Evolutionary conservation across 257 asterid genomes (phyloP).

Genomic region (Cinchona pubescens): DNA sequence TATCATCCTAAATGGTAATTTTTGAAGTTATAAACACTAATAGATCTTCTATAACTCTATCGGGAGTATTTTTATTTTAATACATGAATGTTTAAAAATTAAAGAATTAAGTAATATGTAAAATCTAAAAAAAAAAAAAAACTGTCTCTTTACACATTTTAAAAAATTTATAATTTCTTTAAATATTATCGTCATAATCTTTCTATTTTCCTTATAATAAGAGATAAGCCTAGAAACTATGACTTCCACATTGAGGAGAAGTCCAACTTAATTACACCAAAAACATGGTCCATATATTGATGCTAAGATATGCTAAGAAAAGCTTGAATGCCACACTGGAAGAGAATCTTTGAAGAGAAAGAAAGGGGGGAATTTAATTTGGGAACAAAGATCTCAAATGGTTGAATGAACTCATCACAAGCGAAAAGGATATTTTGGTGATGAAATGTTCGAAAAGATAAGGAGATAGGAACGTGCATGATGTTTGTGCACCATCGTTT

Average conservation of each 20-base stretch:
- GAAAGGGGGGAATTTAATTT: conserved; percentile 17
- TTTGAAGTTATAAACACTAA: no score
- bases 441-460: conserved; percentile 66
- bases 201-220: no score
- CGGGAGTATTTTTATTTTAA: no score
- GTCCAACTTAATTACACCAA: conserved; percentile 2
- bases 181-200: no score
- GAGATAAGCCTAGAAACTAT: not conserved
- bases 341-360: conserved; percentile 34
- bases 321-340: conserved; percentile 27
- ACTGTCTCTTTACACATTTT: no score
- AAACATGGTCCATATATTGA: conserved; percentile 17
- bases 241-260: conserved; percentile 10
- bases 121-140: no score
- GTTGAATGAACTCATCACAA: conserved; percentile 30
- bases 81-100: no score
- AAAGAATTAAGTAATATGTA: no score
- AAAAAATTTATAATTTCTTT: no score
- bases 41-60: no score
- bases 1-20: no score
- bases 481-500: conserved; percentile 23
- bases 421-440: conserved; percentile 35
- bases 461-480: conserved; percentile 40
- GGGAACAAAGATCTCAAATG: conserved; percentile 26
- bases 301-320: conserved; percentile 18